A percentile compares a stretch with the other conserved stretches of the same genome.
Evolutionary conservation across 371 early-diverging fungal species (phyloP).

Genomic region (Apophysomyces elegans): DNA sequence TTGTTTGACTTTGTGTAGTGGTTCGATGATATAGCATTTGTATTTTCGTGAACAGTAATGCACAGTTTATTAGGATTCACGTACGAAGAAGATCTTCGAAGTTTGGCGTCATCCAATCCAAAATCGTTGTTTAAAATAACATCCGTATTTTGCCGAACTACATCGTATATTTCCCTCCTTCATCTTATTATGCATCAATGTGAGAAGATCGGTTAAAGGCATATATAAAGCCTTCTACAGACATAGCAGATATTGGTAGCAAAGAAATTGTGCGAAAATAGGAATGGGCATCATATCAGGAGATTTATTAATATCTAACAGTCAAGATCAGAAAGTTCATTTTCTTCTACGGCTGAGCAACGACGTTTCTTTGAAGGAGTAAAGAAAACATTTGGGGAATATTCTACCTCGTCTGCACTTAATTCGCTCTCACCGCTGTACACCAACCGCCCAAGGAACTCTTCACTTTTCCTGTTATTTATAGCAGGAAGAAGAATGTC

Average conservation of each 20-base stretch:
- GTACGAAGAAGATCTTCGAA: no score
- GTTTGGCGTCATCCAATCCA: no score
- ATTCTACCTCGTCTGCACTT: neutral
- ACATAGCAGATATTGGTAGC: neutral
- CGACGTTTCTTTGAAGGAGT: constrained; percentile 1
- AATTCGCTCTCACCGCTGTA: neutral
- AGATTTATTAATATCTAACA: neutral
- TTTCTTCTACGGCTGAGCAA: neutral
- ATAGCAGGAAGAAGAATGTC: neutral
- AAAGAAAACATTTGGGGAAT: neutral
- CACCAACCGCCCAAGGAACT: neutral
- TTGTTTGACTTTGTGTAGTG: constrained; percentile 1
- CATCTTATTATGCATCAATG: no score
- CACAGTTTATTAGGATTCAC: neutral
- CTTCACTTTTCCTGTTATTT: neutral
- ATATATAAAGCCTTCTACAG: neutral
- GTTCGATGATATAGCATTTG: neutral
- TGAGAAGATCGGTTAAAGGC: no score
- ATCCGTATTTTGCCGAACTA: no score
- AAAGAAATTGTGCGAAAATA: neutral
- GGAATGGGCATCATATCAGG: neutral
- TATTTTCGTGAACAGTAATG: constrained; percentile 3
- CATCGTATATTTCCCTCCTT: no score
- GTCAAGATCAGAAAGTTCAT: neutral
- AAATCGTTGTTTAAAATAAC: no score